Base-by-base conservation (phyloP, 352 stramenopile genomes). In the Globisporangium barbulae region DNA sequence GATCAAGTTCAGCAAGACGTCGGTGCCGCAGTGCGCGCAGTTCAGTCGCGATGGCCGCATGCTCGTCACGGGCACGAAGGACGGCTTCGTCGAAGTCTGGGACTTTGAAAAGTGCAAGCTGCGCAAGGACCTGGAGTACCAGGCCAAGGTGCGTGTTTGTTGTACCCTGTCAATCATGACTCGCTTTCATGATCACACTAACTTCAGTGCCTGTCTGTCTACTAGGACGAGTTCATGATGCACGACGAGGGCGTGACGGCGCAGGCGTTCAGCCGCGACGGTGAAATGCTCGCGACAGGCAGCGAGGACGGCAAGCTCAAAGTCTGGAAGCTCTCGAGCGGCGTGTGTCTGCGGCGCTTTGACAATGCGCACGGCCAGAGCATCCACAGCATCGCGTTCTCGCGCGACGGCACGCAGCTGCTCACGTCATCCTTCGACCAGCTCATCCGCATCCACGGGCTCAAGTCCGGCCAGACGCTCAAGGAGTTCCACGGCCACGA, bases 41-140 rank as follows among this genome's bases (percentile, higher is more conserved):
- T 98, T 98, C 71, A 91, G 88, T 74, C 76, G 81, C 0, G 89
- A 98, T 64, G 91, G 90, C 28, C 75, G 76, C 21, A 91, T 93
- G 71, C 77, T 98, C 4, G 85, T 98, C 9, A 98, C 91, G 4
- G 94, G 93, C n/a, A 89, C 89, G 0, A 97, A 96, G 49, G 96
- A 98, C 71, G 94, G 94, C 5, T 96, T 98, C 64, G 85, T 98
- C 37, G 96, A 98, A 70, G 83, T 97, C 44, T 98, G 93, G 93
- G 90, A 98, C 73, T 75, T 83, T 63, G 89, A 97, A 48, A 96
- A 94, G 53, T 96, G 89, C 64, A 88, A 85, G 41, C 64, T 97
- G 53, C 78, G 89, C 21, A 97, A 94, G 65, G 94, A 98, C 71
- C 73, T 98, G 19, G 76, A 87, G n/a, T 98, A 98, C 67, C 96